phyloP scores from a whole-genome alignment of 2,329 filamentous ascomycete species.

The Aspergillus ochraceoroseus region DNA sequence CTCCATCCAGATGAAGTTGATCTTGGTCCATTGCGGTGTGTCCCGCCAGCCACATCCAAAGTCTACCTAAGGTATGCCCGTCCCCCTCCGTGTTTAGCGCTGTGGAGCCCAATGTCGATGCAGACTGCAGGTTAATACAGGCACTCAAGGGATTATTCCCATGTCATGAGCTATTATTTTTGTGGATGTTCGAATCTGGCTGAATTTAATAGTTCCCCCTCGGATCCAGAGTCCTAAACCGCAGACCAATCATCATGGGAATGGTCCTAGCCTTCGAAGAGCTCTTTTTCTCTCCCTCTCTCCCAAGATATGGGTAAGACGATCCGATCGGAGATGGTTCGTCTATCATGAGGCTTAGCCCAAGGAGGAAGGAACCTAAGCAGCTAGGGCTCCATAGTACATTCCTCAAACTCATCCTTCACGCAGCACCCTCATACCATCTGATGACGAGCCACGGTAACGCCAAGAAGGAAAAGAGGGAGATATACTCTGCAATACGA shows the following conservation, averaged over 20 bases:
- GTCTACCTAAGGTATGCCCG: neutral
- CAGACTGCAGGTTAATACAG: constrained; percentile 9
- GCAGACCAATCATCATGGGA: constrained; percentile 5
- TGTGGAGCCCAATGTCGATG: constrained; percentile 4
- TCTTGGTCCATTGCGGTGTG: constrained; percentile 8
- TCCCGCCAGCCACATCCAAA: constrained; percentile 16
- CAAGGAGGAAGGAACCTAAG: neutral
- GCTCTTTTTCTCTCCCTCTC: no score
- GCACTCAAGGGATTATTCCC: no score
- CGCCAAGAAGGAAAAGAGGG: no score
- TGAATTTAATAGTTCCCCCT: constrained; percentile 5
- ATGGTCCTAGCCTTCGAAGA: constrained; percentile 10
- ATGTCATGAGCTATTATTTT: no score
- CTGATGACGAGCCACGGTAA: no score
- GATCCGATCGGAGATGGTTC: constrained; percentile 2
- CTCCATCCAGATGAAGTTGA: constrained; percentile 5
- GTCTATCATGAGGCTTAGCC: neutral
- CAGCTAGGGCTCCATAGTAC: no score
- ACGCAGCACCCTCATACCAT: no score
- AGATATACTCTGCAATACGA: neutral
- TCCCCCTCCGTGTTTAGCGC: neutral
- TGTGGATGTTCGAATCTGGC: no score
- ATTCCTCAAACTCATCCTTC: no score
- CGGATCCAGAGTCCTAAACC: constrained; percentile 2
- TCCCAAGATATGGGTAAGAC: constrained; percentile 7